Percentiles rank a stretch among this genome's conserved stretches.
These are phyloP conservation scores for Naganishia cerealis DNA, from an alignment of 1,284 basidiomycete genomes.

Conservation along the genomic window DNA sequence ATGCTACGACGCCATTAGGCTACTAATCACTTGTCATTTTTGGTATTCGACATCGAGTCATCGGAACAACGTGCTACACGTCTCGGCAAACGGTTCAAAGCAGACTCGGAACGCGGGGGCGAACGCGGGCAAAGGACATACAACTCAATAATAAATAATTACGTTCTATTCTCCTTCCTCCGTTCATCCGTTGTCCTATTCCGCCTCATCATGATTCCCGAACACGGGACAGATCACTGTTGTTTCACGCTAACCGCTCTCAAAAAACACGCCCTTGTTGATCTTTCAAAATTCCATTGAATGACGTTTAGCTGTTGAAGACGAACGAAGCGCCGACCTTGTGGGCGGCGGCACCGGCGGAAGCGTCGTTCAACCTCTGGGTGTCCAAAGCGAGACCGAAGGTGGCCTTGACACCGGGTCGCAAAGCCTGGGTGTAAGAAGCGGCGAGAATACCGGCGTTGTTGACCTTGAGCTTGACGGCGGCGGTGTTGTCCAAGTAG, in stretches of 20 bases:
- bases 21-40: not conserved
- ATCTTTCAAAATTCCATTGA: not conserved
- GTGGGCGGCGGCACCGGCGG: constrained; percentile 58
- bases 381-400: constrained; percentile 92
- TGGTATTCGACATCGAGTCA: constrained; percentile 4
- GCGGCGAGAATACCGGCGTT: constrained; percentile 86
- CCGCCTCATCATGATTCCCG: not conserved
- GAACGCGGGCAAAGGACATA: not conserved
- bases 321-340: constrained; percentile 61
- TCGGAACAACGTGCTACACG: constrained; percentile 4
- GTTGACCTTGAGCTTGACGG: constrained; percentile 99
- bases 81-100: not conserved
- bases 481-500: constrained; percentile 75
- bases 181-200: not conserved
- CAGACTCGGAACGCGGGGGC: not conserved
- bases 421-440: constrained; percentile 85
- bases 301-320: constrained; percentile 56
- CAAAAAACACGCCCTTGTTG: not conserved
- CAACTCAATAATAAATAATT: not conserved
- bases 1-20: not conserved
- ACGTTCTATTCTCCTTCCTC: not conserved
- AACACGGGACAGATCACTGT: not conserved
- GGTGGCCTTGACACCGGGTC: constrained; percentile 90
- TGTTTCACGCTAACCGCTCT: not conserved
- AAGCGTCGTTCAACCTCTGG: constrained; percentile 72